Evolutionary conservation across 2,329 filamentous ascomycete species (phyloP).

Genomic region (Ascochyta lentis): DNA sequence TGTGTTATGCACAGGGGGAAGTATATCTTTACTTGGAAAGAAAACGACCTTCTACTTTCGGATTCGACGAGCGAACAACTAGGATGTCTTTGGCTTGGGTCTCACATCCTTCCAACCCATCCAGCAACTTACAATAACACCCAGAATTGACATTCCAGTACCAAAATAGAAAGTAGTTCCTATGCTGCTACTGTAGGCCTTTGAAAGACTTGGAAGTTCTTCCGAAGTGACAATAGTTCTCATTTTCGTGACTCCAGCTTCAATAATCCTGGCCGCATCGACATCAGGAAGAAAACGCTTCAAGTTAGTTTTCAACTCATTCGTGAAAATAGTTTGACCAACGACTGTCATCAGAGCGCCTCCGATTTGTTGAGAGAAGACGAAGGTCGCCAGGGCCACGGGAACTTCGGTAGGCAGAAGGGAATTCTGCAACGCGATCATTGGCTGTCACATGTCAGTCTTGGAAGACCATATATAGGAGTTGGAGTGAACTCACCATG

Average conservation of each 20-base stretch:
- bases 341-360: conserved; percentile 8
- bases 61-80: too few relatives aligned
- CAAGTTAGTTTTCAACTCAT: neutral
- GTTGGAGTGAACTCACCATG: conserved; percentile 65
- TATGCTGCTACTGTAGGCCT: conserved; percentile 55
- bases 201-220: neutral
- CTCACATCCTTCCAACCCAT: conserved; percentile 17
- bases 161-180: conserved; percentile 52
- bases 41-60: too few relatives aligned
- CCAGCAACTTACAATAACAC: conserved; percentile 7
- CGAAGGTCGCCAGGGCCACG: conserved; percentile 2
- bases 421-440: conserved; percentile 2
- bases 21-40: too few relatives aligned
- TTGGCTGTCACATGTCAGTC: neutral
- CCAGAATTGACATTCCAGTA: conserved; percentile 27
- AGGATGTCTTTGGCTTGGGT: neutral
- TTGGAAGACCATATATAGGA: conserved; percentile 47
- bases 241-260: conserved; percentile 3
- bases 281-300: neutral
- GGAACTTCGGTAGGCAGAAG: conserved; percentile 2
- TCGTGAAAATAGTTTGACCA: conserved; percentile 4
- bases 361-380: conserved; percentile 6
- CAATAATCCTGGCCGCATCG: neutral
- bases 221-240: neutral
- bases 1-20: too few relatives aligned